Evolutionary conservation across 2,329 filamentous ascomycete species (phyloP), one percentile per base, ranked within the genome.

Genomic region (Neofusicoccum ribis): DNA sequence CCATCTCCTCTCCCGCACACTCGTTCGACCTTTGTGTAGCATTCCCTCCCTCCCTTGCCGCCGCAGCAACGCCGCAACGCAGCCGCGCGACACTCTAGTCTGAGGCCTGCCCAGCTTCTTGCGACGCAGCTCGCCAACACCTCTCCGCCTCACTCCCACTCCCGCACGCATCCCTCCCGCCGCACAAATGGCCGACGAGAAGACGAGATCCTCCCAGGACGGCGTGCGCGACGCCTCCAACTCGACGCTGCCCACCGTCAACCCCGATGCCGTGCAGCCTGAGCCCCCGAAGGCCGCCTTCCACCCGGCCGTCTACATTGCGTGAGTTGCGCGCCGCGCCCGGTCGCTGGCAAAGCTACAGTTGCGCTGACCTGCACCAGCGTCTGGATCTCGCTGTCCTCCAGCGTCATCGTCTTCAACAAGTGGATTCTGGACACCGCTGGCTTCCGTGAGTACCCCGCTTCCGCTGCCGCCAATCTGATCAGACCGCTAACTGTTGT

Each of bases 351-450:
- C 58, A 23, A 23, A 34, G 46, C 36, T 56, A 59, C 41, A 27
- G 47, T 41, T 51, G 5, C 12, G 44, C 63, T 65, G 56, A 65
- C 37, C 17, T 2, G 27, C 59, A 41, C 60, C 78, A 97, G 93
- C 73, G 84, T 89, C 71, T 99, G 95, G 95, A 98, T 99, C 76
- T 83, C 89, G 66, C 85, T 97, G 78, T 96, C 92, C 75, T 97
- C 93, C 49, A 92, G 90, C 73, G 93, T 98, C 76, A 99, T 99
- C 78, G 85, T 99, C 68, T 98, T 97, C 89, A 98, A 99, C 89
- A 99, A 99, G 87, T 97, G 92, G 88, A 92, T 99, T 74, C 86
- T 98, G 68, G 89, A 94, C 74, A 93, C 90, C 44, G 85, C 90
- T 68, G 86, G 91, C 69, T 97, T 97, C 84, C 86, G 90, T 92